These are phyloP conservation scores for Candida gorgasii DNA, from an alignment of 805 yeast genomes.

Conservation along the genomic window DNA sequence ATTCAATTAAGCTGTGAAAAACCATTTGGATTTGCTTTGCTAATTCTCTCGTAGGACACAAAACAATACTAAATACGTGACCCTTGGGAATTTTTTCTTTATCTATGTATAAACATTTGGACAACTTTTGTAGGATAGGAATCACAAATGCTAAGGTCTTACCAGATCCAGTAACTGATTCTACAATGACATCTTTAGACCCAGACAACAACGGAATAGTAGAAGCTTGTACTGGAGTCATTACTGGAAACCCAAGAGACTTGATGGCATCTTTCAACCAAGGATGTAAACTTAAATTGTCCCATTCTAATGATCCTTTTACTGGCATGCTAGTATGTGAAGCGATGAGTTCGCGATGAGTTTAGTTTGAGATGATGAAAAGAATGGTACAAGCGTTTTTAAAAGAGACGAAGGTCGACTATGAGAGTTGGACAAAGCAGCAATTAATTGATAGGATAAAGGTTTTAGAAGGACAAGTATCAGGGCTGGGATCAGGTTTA, in stretches of 20 bases:
- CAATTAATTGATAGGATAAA: conserved; percentile 59
- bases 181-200: conserved; percentile 94
- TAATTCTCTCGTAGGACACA: conserved; percentile 73
- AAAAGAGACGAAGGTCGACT: conserved; percentile 38
- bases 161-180: conserved; percentile 98
- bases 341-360: conserved; percentile 10
- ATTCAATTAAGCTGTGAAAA: conserved; percentile 56
- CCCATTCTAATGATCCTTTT: conserved; percentile 59
- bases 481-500: too few relatives aligned
- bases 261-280: conserved; percentile 73
- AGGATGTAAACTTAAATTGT: conserved; percentile 55
- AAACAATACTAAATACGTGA: conserved; percentile 66
- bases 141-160: conserved; percentile 88
- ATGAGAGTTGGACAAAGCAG: conserved; percentile 63
- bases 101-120: conserved; percentile 26
- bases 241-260: conserved; percentile 71
- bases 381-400: conserved; percentile 23
- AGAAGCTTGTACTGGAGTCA: conserved; percentile 98
- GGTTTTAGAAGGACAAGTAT: conserved; percentile 58
- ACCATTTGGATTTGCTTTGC: conserved; percentile 75
- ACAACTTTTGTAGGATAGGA: conserved; percentile 74
- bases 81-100: conserved; percentile 52
- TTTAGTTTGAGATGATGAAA: conserved; percentile 22
- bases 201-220: conserved; percentile 81
- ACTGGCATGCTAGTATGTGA: conserved; percentile 13